Conservation (phyloP, 2,329 filamentous ascomycete genomes). For the Scedosporium aurantiacum region DNA sequence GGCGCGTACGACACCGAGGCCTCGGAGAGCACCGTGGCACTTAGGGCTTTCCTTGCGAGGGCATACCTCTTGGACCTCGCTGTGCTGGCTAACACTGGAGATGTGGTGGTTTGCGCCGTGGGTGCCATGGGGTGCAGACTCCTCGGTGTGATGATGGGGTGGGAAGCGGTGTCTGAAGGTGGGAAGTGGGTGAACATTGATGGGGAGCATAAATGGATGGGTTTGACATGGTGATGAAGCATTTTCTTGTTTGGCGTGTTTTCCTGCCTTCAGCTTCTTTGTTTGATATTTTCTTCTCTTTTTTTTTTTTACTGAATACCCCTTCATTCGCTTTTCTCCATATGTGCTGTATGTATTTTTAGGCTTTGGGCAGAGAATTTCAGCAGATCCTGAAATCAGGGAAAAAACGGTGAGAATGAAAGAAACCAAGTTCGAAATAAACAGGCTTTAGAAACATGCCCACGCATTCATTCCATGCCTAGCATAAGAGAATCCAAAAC, state of each 20-base stretch:
- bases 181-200: slow-evolving; percentile 72
- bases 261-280: slow-evolving; percentile 4
- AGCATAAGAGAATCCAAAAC: too few relatives aligned
- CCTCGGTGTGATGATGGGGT: slow-evolving; percentile 78
- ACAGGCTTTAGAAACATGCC: too few relatives aligned
- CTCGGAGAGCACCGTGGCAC: slow-evolving; percentile 45
- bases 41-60: slow-evolving; percentile 66
- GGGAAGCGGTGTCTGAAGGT: slow-evolving; percentile 53
- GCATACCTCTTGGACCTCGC: slow-evolving; percentile 74
- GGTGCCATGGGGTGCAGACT: slow-evolving; percentile 63
- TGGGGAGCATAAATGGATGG: slow-evolving; percentile 53
- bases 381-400: background rate
- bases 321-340: background rate
- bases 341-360: background rate
- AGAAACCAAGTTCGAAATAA: background rate
- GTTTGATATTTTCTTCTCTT: background rate
- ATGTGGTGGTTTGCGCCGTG: slow-evolving; percentile 66
- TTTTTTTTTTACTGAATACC: background rate
- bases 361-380: background rate
- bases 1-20: slow-evolving; percentile 23
- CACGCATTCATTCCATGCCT: too few relatives aligned
- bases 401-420: background rate
- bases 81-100: slow-evolving; percentile 56
- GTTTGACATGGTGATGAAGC: slow-evolving; percentile 23
- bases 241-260: background rate